Evolutionary conservation across 441 rosid genomes (phyloP).

Genomic region (Populus hybrid): DNA sequence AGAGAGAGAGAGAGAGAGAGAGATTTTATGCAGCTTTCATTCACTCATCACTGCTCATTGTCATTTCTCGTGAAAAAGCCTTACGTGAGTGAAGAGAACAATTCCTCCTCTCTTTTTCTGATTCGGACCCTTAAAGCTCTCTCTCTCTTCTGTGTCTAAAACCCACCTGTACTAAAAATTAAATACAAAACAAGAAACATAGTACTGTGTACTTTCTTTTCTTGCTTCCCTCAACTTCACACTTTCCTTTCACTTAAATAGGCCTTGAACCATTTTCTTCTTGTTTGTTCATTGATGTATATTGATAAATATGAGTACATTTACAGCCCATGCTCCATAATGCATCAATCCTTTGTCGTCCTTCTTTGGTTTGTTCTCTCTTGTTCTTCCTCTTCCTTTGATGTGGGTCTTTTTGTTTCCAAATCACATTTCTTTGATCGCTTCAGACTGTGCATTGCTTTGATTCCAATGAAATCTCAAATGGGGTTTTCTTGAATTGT

Average conservation of each 20-base stretch:
- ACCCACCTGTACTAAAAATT: constrained; percentile 29
- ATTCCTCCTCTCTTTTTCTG: constrained; percentile 17
- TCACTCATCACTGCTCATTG: constrained; percentile 44
- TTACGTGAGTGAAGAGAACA: constrained; percentile 13
- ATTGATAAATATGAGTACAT: constrained; percentile 9
- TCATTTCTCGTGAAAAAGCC: constrained; percentile 48
- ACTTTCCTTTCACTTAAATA: constrained; percentile 6
- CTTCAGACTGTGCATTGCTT: constrained; percentile 9
- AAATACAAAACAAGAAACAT: constrained; percentile 1
- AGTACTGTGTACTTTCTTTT: constrained; percentile 6
- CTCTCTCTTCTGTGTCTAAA: constrained; percentile 8
- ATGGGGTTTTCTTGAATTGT: constrained; percentile 19
- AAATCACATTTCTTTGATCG: constrained; percentile 5
- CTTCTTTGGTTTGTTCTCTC: constrained; percentile 25
- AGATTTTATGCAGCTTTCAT: constrained; percentile 35
- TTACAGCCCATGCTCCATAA: constrained; percentile 27
- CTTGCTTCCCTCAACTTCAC: background rate
- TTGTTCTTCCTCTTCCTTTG: constrained; percentile 13
- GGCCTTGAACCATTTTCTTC: constrained; percentile 18
- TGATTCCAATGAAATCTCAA: constrained; percentile 12
- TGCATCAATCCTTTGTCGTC: constrained; percentile 10
- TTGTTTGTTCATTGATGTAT: constrained; percentile 6
- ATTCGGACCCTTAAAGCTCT: constrained; percentile 22
- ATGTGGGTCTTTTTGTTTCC: constrained; percentile 15
- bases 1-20: background rate